Percentiles rank a stretch among this genome's conserved stretches.
Conservation (phyloP, 257 asterid genomes). For the Penstemon eatonii region DNA sequence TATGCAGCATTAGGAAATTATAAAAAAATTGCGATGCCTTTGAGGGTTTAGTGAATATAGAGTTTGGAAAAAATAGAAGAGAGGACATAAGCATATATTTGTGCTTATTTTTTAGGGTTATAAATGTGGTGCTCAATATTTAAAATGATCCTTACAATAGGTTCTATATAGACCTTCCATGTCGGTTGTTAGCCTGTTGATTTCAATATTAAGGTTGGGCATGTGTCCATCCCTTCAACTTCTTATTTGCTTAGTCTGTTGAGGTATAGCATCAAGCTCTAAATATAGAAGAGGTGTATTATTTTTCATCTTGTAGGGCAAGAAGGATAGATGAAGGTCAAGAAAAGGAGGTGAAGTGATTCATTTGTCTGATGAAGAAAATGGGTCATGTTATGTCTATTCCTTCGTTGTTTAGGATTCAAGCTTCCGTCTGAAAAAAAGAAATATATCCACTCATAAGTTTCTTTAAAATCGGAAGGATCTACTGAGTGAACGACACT, state of each 20-base stretch:
- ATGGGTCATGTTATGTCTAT: slow-evolving; percentile 16
- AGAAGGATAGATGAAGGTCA: slow-evolving; percentile 65
- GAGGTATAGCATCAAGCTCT: slow-evolving; percentile 18
- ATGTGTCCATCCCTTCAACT: slow-evolving; percentile 14
- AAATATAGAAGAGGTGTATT: slow-evolving; percentile 47
- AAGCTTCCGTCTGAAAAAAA: slow-evolving; percentile 12
- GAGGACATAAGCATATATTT: background rate
- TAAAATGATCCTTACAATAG: slow-evolving; percentile 11
- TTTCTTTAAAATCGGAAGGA: background rate
- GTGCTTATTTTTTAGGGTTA: background rate
- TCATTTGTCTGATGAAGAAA: slow-evolving; percentile 28
- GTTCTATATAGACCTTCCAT: background rate
- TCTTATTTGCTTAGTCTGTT: slow-evolving; percentile 12
- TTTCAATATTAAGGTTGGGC: background rate
- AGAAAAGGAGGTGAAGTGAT: slow-evolving; percentile 50
- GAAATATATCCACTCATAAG: background rate
- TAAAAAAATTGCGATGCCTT: background rate
- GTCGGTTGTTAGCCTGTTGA: background rate
- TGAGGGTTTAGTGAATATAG: background rate
- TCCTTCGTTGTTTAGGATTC: slow-evolving; percentile 22
- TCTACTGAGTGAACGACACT: background rate
- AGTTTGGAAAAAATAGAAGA: background rate
- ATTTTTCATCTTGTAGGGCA: slow-evolving; percentile 62
- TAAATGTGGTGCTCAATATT: background rate
- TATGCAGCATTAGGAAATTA: background rate